Conservation (phyloP, 768 basidiomycete species). For the Lanmaoa rubissima region DNA sequence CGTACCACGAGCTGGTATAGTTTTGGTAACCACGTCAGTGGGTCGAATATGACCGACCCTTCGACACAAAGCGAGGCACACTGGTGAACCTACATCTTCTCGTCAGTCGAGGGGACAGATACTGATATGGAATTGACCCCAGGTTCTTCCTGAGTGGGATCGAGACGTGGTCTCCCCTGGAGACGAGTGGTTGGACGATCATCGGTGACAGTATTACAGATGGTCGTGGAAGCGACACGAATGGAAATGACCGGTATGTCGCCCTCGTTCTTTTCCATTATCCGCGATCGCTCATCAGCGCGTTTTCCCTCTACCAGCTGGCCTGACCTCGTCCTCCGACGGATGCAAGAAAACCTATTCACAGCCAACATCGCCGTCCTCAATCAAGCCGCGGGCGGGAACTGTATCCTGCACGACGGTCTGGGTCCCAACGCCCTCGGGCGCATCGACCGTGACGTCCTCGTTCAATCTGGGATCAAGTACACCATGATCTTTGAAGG, state of each 20-base stretch:
- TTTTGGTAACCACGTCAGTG: no score
- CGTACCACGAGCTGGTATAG: no score
- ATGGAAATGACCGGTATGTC: slow-evolving; percentile 3
- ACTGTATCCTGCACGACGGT: neutral
- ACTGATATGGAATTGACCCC: slow-evolving; percentile 6
- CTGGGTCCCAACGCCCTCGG: neutral
- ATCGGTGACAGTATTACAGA: slow-evolving; percentile 5
- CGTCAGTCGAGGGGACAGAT: neutral
- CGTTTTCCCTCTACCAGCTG: neutral
- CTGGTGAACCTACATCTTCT: neutral
- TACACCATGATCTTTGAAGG: slow-evolving; percentile 8
- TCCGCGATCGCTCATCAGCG: neutral
- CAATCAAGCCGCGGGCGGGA: neutral
- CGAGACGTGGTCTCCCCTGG: slow-evolving; percentile 2
- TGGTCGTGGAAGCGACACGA: neutral
- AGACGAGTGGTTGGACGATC: neutral
- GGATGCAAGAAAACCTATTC: neutral
- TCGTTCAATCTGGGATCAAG: slow-evolving; percentile 5
- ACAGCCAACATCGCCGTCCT: neutral
- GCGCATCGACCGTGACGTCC: neutral
- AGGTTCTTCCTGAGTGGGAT: slow-evolving; percentile 7
- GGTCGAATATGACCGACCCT: no score
- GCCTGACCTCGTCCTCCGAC: slow-evolving; percentile 1
- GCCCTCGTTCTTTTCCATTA: neutral
- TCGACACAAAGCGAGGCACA: neutral